Percentiles rank a stretch among this genome's conserved stretches.
Conservation (phyloP, 2,329 filamentous ascomycete species). For the Kalmusia sp. region DNA sequence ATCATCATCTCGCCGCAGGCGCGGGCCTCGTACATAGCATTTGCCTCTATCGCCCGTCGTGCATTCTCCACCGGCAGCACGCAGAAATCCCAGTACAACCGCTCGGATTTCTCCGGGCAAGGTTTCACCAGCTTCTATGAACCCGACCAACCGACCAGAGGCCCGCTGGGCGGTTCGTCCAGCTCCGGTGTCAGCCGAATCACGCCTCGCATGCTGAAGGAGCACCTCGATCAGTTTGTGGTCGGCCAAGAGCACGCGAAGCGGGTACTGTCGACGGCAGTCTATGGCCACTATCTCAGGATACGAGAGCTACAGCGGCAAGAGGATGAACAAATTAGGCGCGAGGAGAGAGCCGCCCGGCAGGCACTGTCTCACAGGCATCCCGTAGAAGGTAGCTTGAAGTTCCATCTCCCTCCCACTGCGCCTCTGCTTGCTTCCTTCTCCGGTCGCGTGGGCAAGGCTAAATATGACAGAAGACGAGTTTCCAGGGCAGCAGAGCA, state of each 20-base stretch:
- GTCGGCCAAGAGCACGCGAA: conserved; percentile 95
- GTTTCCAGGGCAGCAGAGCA: conserved; percentile 66
- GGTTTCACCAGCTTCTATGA: conserved; percentile 70
- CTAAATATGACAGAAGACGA: conserved; percentile 64
- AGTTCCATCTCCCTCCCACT: conserved; percentile 19
- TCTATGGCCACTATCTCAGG: conserved; percentile 96
- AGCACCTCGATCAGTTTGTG: conserved; percentile 92
- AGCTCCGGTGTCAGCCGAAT: conserved; percentile 64
- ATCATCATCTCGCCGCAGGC: conserved; percentile 47
- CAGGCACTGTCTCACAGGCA: conserved; percentile 73
- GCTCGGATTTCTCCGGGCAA: conserved; percentile 69
- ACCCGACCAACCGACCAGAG: conserved; percentile 65
- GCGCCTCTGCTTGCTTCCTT: conserved; percentile 14
- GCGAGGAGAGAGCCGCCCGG: conserved; percentile 73
- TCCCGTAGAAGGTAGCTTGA: conserved; percentile 73
- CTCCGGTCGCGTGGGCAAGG: conserved; percentile 16
- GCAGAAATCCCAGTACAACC: conserved; percentile 58
- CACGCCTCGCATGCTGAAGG: conserved; percentile 75
- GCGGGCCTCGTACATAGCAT: conserved; percentile 48
- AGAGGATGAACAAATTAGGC: conserved; percentile 79
- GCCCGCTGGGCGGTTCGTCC: conserved; percentile 67
- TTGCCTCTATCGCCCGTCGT: conserved; percentile 39
- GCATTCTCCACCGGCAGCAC: conserved; percentile 45
- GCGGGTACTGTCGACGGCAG: conserved; percentile 88
- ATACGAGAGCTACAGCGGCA: conserved; percentile 77